Conservation (phyloP, 352 stramenopile genomes). For the Pythium apleroticum region DNA sequence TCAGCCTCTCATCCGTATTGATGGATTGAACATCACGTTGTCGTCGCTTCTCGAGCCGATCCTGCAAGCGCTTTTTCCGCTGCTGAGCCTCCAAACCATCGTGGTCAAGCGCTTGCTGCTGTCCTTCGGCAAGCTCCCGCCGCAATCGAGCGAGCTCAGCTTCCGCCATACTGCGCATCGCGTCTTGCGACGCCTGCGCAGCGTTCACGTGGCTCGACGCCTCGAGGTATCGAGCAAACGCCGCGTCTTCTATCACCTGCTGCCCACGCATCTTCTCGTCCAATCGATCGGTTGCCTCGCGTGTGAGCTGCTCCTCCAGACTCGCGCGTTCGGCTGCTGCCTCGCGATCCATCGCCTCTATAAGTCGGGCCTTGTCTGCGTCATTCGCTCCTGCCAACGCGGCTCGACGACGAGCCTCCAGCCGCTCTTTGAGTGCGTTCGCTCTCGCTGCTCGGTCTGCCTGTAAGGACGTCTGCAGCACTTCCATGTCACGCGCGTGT, state of each 20-base stretch:
- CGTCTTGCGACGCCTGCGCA: neutral
- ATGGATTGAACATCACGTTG: neutral
- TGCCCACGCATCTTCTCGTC: neutral
- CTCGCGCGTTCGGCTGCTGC: neutral
- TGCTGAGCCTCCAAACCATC: neutral
- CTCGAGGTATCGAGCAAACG: neutral
- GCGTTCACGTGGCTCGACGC: neutral
- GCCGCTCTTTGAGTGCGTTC: constrained; percentile 29
- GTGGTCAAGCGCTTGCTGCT: neutral
- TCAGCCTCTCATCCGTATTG: neutral
- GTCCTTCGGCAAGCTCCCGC: neutral
- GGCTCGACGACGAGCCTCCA: constrained; percentile 21
- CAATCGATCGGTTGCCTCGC: neutral
- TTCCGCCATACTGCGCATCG: constrained; percentile 4
- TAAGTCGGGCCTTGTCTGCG: neutral
- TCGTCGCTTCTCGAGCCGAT: neutral
- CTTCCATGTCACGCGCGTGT: constrained; percentile 4
- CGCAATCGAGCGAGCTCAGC: constrained; percentile 9
- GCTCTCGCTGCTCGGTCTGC: neutral
- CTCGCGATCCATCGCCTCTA: neutral
- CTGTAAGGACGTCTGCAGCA: constrained; percentile 8
- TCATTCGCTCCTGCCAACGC: neutral
- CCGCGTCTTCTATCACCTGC: neutral
- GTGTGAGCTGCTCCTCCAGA: neutral
- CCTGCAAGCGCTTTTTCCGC: constrained; percentile 4